Percentiles rank a stretch among this genome's conserved stretches.
These are phyloP conservation scores for Thuidium tamariscinum DNA, from an alignment of 225 moss, liverwort and hornwort genomes.

Conservation along the genomic window DNA sequence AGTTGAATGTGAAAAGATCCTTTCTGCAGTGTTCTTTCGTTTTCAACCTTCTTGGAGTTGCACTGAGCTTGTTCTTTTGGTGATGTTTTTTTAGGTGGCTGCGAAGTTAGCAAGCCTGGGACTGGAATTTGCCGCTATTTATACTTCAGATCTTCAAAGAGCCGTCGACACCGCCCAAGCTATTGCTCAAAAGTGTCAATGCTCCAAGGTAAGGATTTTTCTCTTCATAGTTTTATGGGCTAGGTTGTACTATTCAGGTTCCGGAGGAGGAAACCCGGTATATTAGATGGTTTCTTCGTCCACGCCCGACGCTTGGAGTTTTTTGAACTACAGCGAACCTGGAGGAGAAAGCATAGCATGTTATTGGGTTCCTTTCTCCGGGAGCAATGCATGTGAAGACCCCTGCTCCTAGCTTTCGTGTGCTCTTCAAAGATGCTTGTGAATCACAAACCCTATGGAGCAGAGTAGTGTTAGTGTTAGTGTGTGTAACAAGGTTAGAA, in stretches of 20 bases:
- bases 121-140: conserved; percentile 50
- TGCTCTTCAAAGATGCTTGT: not conserved
- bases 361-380: not conserved
- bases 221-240: not conserved
- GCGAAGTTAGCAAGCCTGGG: conserved; percentile 52
- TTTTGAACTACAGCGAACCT: not conserved
- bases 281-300: not conserved
- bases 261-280: not conserved
- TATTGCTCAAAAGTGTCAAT: conserved; percentile 52
- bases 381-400: not conserved
- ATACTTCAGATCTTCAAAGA: conserved; percentile 81
- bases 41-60: not conserved
- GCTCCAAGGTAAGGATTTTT: conserved; percentile 27
- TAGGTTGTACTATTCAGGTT: not conserved
- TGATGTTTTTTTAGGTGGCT: conserved; percentile 45
- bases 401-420: not conserved
- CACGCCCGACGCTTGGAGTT: not conserved
- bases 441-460: not conserved
- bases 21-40: not conserved
- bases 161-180: conserved; percentile 60
- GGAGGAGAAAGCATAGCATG: not conserved
- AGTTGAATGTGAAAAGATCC: not conserved
- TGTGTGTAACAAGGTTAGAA: not conserved
- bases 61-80: not conserved
- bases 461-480: too few species aligned